Evolutionary conservation across 83 land plant genomes (phyloP).

Genomic region (Diphasiastrum complanatum): DNA sequence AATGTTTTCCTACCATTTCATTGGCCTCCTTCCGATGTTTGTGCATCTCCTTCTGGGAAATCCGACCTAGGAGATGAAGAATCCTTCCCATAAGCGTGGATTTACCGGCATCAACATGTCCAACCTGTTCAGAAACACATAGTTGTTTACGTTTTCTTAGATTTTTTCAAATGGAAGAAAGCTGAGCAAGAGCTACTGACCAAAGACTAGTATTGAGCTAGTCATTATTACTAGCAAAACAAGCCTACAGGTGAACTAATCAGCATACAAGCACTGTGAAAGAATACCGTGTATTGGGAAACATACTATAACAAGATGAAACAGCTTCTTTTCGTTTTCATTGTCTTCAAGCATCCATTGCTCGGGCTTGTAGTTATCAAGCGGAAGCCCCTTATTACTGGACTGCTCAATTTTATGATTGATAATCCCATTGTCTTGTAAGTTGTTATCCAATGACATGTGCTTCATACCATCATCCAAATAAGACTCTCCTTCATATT

Average conservation of each 20-base stretch:
- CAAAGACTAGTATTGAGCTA: not conserved
- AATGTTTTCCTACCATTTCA: slow-evolving; percentile 41
- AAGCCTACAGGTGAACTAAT: not conserved
- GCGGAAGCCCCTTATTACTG: slow-evolving; percentile 25
- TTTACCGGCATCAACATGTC: slow-evolving; percentile 99
- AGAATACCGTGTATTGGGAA: not conserved
- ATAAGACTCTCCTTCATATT: too few species aligned
- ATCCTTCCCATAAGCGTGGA: slow-evolving; percentile 89
- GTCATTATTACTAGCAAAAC: not conserved
- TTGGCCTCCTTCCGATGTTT: slow-evolving; percentile 84
- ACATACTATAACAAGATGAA: slow-evolving; percentile 91
- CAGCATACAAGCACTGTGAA: not conserved
- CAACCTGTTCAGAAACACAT: slow-evolving; percentile 47
- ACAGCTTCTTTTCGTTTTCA: slow-evolving; percentile 42
- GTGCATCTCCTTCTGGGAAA: slow-evolving; percentile 90
- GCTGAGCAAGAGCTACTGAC: not conserved
- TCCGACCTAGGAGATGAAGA: slow-evolving; percentile 59
- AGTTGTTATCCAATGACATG: too few species aligned
- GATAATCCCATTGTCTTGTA: too few species aligned
- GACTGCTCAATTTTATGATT: too few species aligned
- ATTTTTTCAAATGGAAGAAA: not conserved
- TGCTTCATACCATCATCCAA: too few species aligned
- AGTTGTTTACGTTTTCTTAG: not conserved
- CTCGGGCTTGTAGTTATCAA: slow-evolving; percentile 63
- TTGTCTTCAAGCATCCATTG: slow-evolving; percentile 58